Evolutionary conservation across 2,329 filamentous ascomycete genomes (phyloP).

Genomic region (Stylonectria norvegica): DNA sequence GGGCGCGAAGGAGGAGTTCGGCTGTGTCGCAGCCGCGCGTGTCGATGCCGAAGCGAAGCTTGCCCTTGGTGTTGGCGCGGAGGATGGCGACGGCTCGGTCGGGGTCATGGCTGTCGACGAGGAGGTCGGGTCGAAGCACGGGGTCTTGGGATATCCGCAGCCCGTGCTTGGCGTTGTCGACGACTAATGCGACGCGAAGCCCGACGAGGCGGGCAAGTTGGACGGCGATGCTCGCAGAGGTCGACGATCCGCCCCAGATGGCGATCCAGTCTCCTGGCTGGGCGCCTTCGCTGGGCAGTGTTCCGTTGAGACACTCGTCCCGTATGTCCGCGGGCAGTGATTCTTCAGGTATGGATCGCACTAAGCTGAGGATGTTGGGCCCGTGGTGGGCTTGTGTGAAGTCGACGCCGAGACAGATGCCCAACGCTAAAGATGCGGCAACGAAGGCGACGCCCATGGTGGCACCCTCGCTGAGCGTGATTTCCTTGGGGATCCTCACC

Average conservation of each 20-base stretch:
- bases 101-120: conserved; percentile 66
- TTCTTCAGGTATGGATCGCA: conserved; percentile 44
- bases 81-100: conserved; percentile 64
- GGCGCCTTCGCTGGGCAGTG: conserved; percentile 51
- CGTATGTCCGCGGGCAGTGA: conserved; percentile 58
- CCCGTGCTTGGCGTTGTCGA: conserved; percentile 66
- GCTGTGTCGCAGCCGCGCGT: conserved; percentile 65
- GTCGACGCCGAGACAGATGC: conserved; percentile 66
- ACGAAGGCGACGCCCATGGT: conserved; percentile 70
- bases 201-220: conserved; percentile 67
- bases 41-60: conserved; percentile 66
- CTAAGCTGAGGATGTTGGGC: conserved; percentile 55
- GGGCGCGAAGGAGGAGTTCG: conserved; percentile 44
- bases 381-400: conserved; percentile 52
- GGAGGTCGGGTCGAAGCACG: conserved; percentile 52
- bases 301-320: conserved; percentile 58
- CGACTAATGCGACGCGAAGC: conserved; percentile 61
- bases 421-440: conserved; percentile 62
- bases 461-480: conserved; percentile 54
- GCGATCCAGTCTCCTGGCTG: conserved; percentile 64
- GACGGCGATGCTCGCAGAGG: conserved; percentile 62
- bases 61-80: conserved; percentile 52
- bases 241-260: conserved; percentile 73
- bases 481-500: conserved; percentile 54
- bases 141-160: conserved; percentile 48